Conservation (phyloP, 805 yeast species). For the Pichia scutulata region DNA sequence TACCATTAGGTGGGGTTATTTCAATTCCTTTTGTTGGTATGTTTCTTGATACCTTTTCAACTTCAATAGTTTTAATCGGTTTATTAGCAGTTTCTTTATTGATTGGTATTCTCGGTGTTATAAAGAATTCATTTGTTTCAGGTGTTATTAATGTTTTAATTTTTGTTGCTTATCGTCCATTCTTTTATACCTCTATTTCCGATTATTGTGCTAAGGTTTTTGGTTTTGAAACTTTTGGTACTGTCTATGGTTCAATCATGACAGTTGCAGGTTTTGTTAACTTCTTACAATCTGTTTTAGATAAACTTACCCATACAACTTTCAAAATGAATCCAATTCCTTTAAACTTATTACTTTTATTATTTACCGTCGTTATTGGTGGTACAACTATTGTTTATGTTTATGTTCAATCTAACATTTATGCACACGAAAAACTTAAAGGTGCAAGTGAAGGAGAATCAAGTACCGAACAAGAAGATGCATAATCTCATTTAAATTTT, state of each 20-base stretch:
- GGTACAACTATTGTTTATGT: conserved; percentile 35
- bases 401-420: conserved; percentile 20
- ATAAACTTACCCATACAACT: conserved; percentile 40
- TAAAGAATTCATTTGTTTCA: conserved; percentile 30
- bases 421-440: conserved; percentile 7
- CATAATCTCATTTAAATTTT: no score
- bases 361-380: conserved; percentile 37
- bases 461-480: neutral
- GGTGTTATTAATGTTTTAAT: conserved; percentile 40
- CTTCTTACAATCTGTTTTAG: conserved; percentile 40
- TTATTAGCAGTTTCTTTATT: conserved; percentile 35
- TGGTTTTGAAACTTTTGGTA: conserved; percentile 55
- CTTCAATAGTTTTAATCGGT: conserved; percentile 35
- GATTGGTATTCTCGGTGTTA: conserved; percentile 43
- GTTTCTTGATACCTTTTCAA: conserved; percentile 41
- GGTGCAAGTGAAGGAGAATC: neutral
- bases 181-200: conserved; percentile 49
- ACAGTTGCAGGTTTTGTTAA: conserved; percentile 46
- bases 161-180: conserved; percentile 49
- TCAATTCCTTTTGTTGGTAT: conserved; percentile 49
- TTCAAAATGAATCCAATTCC: conserved; percentile 52
- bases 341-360: conserved; percentile 34
- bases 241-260: conserved; percentile 50
- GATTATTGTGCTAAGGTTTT: conserved; percentile 58
- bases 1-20: conserved; percentile 49